phyloP scores from a whole-genome alignment of 805 yeast species.

The Schizosaccharomyces octosporus region DNA sequence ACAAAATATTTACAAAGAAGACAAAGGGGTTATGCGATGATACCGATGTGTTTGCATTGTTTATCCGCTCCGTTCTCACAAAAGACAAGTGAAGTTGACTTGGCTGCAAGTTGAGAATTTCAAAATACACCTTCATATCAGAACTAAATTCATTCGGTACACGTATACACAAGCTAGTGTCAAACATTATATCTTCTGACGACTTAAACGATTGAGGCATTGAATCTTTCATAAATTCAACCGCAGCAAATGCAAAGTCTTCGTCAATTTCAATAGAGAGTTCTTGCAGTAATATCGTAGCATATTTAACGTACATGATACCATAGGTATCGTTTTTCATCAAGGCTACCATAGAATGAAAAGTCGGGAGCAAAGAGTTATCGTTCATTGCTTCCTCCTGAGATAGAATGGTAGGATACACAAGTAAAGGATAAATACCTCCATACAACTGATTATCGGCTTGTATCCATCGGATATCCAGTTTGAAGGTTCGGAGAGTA shows the following conservation, averaged over 20 bases:
- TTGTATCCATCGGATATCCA: constrained; percentile 83
- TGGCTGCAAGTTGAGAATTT: constrained; percentile 79
- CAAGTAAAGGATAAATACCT: constrained; percentile 60
- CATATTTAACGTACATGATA: constrained; percentile 69
- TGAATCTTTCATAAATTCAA: constrained; percentile 60
- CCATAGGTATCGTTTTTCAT: constrained; percentile 83
- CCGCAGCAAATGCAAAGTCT: constrained; percentile 58
- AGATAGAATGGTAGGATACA: constrained; percentile 79
- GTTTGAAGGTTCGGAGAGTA: constrained; percentile 50
- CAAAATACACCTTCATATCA: constrained; percentile 54
- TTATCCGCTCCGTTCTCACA: constrained; percentile 60
- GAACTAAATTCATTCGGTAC: constrained; percentile 24
- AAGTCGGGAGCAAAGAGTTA: constrained; percentile 69
- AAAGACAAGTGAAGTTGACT: constrained; percentile 70
- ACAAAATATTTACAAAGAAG: constrained; percentile 52
- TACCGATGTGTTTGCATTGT: constrained; percentile 26
- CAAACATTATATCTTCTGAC: neutral
- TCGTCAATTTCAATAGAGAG: constrained; percentile 84
- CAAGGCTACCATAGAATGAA: constrained; percentile 61
- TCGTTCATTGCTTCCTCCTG: constrained; percentile 36
- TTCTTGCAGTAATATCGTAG: constrained; percentile 71
- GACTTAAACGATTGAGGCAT: constrained; percentile 27
- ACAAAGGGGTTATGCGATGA: constrained; percentile 39
- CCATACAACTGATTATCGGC: constrained; percentile 80
- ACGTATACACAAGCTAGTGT: constrained; percentile 19